These are phyloP conservation scores for Bifiguratus adelaidae DNA, from an alignment of 192 early-diverging fungal genomes.

Conservation along the genomic window DNA sequence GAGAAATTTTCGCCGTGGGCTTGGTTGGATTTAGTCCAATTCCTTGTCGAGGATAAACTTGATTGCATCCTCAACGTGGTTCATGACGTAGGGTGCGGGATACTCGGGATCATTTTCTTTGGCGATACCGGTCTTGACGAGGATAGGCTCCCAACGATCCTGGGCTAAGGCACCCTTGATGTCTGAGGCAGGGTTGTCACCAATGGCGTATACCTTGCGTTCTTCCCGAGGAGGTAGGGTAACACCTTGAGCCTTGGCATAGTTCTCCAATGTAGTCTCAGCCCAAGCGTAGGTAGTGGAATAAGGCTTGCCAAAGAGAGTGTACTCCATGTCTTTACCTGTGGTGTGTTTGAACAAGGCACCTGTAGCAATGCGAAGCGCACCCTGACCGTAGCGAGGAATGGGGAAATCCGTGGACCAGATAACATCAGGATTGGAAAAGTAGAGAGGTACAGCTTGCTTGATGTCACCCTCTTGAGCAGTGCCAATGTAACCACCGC, in stretches of 20 bases:
- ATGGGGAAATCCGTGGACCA: conserved; percentile 78
- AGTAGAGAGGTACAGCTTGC: conserved; percentile 63
- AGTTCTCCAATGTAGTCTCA: conserved; percentile 31
- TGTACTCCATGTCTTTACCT: conserved; percentile 42
- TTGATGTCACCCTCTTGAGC: conserved; percentile 20
- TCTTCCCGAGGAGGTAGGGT: too few relatives aligned
- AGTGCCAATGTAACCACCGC: conserved; percentile 46
- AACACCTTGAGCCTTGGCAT: too few relatives aligned
- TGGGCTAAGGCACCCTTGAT: conserved; percentile 63
- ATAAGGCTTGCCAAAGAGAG: conserved; percentile 77
- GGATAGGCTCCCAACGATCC: conserved; percentile 59
- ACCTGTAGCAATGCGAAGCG: conserved; percentile 62
- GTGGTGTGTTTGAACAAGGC: conserved; percentile 45
- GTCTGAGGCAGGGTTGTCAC: conserved; percentile 62
- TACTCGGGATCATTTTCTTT: conserved; percentile 34
- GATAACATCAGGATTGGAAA: conserved; percentile 49
- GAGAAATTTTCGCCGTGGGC: too few relatives aligned
- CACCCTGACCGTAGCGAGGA: conserved; percentile 74
- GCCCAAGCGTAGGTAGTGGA: conserved; percentile 61
- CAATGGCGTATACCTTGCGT: conserved; percentile 40
- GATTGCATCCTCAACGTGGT: conserved; percentile 60
- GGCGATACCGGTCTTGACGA: conserved; percentile 66
- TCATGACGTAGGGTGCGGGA: conserved; percentile 44
- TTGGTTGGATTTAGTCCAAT: conserved; percentile 6
- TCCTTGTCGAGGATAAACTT: conserved; percentile 25